Evolutionary conservation across 23 red algal species (phyloP), one percentile per base, ranked within the genome.

Genomic region (Chondrus crispus): DNA sequence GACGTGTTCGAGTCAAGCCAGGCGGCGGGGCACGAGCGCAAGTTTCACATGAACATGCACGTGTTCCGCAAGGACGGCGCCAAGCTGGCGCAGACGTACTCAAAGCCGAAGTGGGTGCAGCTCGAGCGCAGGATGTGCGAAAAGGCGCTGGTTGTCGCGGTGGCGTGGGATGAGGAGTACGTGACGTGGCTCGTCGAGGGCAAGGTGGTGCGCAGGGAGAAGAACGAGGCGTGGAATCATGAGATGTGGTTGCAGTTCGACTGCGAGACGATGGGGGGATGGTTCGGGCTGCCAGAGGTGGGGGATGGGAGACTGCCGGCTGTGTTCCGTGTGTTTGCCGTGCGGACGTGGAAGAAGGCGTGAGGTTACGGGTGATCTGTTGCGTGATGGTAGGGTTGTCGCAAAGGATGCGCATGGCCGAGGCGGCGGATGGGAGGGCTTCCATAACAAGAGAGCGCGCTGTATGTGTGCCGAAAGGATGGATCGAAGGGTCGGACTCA

Each of bases 241-340:
- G 41, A 52, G 5, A 80, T 91, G 74, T 91, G 74, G 74, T 57
- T 91, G 54, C 74, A 91, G 40, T 81, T 91, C 32, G 87, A 91
- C 54, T 81, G 74, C 43, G 87, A 91, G 73, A 91, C 87, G 2
- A 91, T 91, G 87, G 46, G 54, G 5, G 81, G 81, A 20, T 91
- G 87, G 87, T 91, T 91, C 48, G 73, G 87, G 29, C 39, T 68
- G 33, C 87, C 87, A 4, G 57, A 53, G 30, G 50, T 38, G 41
- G 52, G 50, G 9, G 74, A 81, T 46, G 41, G 35, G 0, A 66
- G 60, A 9, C 45, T 81, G 10, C 76, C 76, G 18, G 52, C 46
- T 35, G 76, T 54, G 5, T 81, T 81, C 52, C 18, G 22, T 11
- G 52, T 81, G 7, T 49, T 54, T 2, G 46, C 44, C 5, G 76